A percentile compares a stretch with the other conserved stretches of the same genome.
Evolutionary conservation across 2,329 filamentous ascomycete genomes (phyloP).

Genomic region (Apiospora phragmitis): DNA sequence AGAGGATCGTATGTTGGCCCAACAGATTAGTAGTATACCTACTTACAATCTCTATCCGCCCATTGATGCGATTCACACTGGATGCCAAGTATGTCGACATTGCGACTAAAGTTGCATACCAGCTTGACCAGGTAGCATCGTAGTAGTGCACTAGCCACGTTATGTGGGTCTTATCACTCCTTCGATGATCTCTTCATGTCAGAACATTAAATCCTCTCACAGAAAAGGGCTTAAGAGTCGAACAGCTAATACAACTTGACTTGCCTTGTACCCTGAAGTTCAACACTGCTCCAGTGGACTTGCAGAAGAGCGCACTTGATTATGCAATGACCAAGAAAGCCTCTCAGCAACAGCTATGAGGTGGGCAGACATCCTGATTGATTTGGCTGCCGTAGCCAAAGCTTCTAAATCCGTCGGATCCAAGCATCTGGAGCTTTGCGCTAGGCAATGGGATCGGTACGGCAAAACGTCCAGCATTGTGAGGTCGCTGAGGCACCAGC

Average conservation of each 20-base stretch:
- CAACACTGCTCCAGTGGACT: not conserved
- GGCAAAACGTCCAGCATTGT: slow-evolving; percentile 46
- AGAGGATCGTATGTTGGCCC: not conserved
- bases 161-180: not conserved
- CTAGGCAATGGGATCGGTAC: slow-evolving; percentile 54
- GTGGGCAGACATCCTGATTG: slow-evolving; percentile 65
- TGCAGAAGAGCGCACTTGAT: not conserved
- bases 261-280: not conserved
- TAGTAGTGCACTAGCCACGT: not conserved
- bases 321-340: slow-evolving; percentile 4
- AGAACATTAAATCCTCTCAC: not conserved
- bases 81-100: no score
- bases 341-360: slow-evolving; percentile 43
- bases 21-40: no score
- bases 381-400: slow-evolving; percentile 69
- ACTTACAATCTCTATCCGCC: not conserved
- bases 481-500: slow-evolving; percentile 32
- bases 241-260: not conserved
- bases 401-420: slow-evolving; percentile 68
- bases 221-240: not conserved
- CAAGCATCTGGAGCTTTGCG: slow-evolving; percentile 60
- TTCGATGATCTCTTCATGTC: slow-evolving; percentile 5
- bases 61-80: no score
- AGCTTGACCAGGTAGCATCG: no score
- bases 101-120: no score